These are phyloP conservation scores for Dissophora globulifera DNA, from an alignment of 192 early-diverging fungal species.

Conservation along the genomic window DNA sequence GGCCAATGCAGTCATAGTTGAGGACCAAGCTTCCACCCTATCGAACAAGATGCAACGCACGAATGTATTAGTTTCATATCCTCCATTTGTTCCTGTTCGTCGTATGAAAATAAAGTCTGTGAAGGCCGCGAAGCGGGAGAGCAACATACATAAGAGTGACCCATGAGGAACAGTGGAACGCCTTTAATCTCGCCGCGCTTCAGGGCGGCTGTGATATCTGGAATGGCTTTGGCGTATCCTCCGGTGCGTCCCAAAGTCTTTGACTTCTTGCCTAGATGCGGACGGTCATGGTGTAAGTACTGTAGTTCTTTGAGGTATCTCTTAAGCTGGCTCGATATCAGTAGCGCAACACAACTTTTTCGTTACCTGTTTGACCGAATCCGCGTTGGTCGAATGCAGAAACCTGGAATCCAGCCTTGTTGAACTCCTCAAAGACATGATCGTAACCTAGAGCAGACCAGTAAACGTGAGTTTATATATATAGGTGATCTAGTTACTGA, in stretches of 20 bases:
- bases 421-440: constrained; percentile 66
- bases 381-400: constrained; percentile 74
- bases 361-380: constrained; percentile 66
- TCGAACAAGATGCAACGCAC: too few relatives aligned
- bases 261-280: constrained; percentile 49
- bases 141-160: constrained; percentile 60
- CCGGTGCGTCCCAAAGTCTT: constrained; percentile 58
- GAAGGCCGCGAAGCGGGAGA: too few relatives aligned
- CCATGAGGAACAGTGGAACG: constrained; percentile 63
- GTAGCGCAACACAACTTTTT: too few relatives aligned
- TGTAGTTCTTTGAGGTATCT: constrained; percentile 1
- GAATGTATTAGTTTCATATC: not conserved
- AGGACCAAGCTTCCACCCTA: constrained; percentile 67
- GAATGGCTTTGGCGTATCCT: constrained; percentile 57
- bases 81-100: too few relatives aligned
- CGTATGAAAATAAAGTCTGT: too few relatives aligned
- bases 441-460: constrained; percentile 56
- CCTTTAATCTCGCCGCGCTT: constrained; percentile 40
- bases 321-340: constrained; percentile 77
- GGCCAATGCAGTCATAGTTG: constrained; percentile 59
- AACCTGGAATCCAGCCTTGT: constrained; percentile 64
- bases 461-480: too few relatives aligned
- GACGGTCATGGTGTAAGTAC: not conserved
- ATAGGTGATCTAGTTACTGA: too few relatives aligned
- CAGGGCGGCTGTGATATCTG: constrained; percentile 63